Evolutionary conservation across 2,329 filamentous ascomycete species (phyloP).

Genomic region (Dothideomycetidae sp.): DNA sequence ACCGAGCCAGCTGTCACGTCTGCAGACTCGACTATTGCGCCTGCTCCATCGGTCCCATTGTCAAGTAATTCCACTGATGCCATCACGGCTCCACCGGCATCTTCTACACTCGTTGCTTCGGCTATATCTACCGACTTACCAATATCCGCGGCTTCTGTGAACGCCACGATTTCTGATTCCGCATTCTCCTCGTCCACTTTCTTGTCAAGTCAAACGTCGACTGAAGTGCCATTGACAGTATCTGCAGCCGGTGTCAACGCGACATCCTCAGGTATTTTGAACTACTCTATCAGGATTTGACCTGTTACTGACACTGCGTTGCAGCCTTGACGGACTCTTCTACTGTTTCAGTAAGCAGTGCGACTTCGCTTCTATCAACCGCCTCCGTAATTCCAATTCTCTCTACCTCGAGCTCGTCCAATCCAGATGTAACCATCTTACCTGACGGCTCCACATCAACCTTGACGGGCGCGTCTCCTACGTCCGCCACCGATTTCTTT

Average conservation of each 20-base stretch:
- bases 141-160: constrained; percentile 1
- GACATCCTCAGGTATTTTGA: constrained; percentile 6
- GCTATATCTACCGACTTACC: constrained; percentile 1
- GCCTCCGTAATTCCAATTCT: constrained; percentile 1
- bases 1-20: constrained; percentile 1
- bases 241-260: constrained; percentile 1
- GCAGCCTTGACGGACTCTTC: constrained; percentile 5
- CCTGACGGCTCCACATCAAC: constrained; percentile 4
- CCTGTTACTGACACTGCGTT: not conserved
- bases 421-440: not conserved
- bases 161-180: constrained; percentile 4
- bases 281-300: no score
- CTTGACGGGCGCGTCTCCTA: constrained; percentile 8
- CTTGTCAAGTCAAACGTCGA: no score
- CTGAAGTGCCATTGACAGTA: constrained; percentile 3
- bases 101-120: not conserved
- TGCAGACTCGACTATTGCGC: not conserved
- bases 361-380: constrained; percentile 5
- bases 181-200: no score
- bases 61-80: constrained; percentile 2
- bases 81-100: constrained; percentile 1
- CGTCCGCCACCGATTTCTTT: constrained; percentile 6
- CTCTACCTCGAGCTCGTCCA: constrained; percentile 3
- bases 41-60: constrained; percentile 1
- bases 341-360: constrained; percentile 8